phyloP scores from a whole-genome alignment of 345 rosid species.

The Xanthoceras sorbifolium region DNA sequence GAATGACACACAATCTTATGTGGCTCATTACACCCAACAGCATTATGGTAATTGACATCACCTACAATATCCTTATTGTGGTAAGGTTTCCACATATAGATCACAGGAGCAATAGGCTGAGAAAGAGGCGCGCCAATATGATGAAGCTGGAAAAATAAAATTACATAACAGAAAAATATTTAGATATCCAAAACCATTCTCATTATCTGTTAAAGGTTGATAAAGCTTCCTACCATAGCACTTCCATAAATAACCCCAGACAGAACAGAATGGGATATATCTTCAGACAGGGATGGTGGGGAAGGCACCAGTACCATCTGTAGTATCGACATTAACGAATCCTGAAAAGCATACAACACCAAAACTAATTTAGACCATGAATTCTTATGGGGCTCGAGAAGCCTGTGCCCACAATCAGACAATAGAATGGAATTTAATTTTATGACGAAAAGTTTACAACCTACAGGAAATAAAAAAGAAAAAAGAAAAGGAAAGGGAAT shows the following conservation, averaged over 20 bases:
- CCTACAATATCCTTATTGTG: slow-evolving; percentile 26
- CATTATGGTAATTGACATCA: slow-evolving; percentile 20
- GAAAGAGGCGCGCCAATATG: slow-evolving; percentile 58
- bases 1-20: slow-evolving; percentile 23
- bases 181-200: background rate
- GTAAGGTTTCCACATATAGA: slow-evolving; percentile 72
- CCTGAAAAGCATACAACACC: slow-evolving; percentile 40
- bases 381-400: background rate
- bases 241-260: slow-evolving; percentile 58
- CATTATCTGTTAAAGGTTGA: background rate
- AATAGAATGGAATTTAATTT: background rate
- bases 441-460: background rate
- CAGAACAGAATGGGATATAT: slow-evolving; percentile 46
- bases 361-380: background rate
- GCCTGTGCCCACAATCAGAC: background rate
- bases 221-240: slow-evolving; percentile 59
- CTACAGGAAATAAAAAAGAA: slow-evolving; percentile 11
- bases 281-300: slow-evolving; percentile 42
- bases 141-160: slow-evolving; percentile 60
- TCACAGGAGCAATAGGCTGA: slow-evolving; percentile 65
- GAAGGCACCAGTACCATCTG: slow-evolving; percentile 60
- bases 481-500: slow-evolving; percentile 25
- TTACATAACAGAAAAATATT: background rate
- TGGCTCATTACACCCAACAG: slow-evolving; percentile 26
- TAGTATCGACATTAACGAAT: slow-evolving; percentile 55